Evolutionary conservation across 2,329 filamentous ascomycete species (phyloP).

Genomic region (Escovopsis weberi): DNA sequence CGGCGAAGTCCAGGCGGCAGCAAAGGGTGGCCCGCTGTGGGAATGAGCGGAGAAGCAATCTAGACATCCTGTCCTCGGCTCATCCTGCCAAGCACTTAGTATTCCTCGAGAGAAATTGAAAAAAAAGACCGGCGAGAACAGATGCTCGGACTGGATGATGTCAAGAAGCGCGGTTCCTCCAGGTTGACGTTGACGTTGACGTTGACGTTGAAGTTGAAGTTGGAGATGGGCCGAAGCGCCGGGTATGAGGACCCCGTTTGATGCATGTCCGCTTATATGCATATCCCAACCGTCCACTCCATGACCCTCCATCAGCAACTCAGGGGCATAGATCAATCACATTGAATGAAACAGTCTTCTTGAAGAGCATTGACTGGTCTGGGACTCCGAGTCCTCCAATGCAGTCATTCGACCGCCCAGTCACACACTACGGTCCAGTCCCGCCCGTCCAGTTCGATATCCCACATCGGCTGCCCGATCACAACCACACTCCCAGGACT

Average conservation of each 20-base stretch:
- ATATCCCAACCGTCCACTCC: slow-evolving; percentile 8
- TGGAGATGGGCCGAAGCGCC: not conserved
- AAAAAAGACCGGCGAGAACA: not conserved
- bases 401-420: slow-evolving; percentile 15
- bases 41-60: slow-evolving; percentile 4
- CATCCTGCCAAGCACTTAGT: no score
- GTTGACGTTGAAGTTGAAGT: no score
- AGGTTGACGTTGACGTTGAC: not conserved
- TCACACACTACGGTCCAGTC: slow-evolving; percentile 25
- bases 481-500: slow-evolving; percentile 17
- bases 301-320: not conserved
- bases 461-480: slow-evolving; percentile 24
- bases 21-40: not conserved
- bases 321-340: not conserved
- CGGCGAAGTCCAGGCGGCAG: no score
- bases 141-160: not conserved
- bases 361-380: no score
- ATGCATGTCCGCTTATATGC: slow-evolving; percentile 20
- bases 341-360: not conserved
- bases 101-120: no score
- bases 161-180: not conserved
- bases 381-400: no score
- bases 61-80: no score
- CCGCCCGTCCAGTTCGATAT: slow-evolving; percentile 19
- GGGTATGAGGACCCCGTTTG: slow-evolving; percentile 15